Base-by-base conservation (phyloP, 257 asterid genomes). In the Petrea volubilis region DNA sequence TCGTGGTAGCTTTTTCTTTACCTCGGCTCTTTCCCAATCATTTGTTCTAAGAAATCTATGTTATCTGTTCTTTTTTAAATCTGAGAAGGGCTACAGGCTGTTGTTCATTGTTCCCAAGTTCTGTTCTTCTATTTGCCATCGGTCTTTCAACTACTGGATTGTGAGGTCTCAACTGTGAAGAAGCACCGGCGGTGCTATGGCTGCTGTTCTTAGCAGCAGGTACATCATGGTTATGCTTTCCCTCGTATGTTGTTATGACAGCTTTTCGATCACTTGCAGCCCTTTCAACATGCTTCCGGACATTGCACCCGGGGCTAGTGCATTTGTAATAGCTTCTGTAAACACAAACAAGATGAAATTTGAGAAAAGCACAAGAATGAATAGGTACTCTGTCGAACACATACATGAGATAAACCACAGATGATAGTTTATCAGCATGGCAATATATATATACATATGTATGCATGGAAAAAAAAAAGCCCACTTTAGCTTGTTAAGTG, bases 241-340 rank as follows among this genome's bases (percentile, higher is more conserved):
- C 98, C 70, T 90, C 97, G 3, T 92, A 92, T 2, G 97, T 88
- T 31, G 97, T 93, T 76, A 88, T 86, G 44, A 90, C 98, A 46
- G 97, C 98, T 77, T 88, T 93, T 13, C 82, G 85, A 49, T 93
- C 98, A 58, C 67, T 80, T 64, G 98, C 92, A 17, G 98, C 98
- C 67, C 98, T 81, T 72, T 93, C 97, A 52, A 93, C 96, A 43
- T 93, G 98, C 83, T 93, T 93, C n/a, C 97, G 87, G 20, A 93
- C 95, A 18, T 83, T 90, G 78, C 98, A 93, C n/a, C 89, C 96
- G 15, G 81, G 84, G 76, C 24, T 77, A 1, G 97, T 90, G 86
- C 98, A 93, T 74, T 90, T 90, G 81, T 90, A 90, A 82, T 93
- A 93, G 84, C 98, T 93, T 74, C 98, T 93, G 94, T 78, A 74